These are phyloP conservation scores for Cordyceps pruinosa DNA, from an alignment of 2,329 filamentous ascomycete genomes.

Conservation along the genomic window DNA sequence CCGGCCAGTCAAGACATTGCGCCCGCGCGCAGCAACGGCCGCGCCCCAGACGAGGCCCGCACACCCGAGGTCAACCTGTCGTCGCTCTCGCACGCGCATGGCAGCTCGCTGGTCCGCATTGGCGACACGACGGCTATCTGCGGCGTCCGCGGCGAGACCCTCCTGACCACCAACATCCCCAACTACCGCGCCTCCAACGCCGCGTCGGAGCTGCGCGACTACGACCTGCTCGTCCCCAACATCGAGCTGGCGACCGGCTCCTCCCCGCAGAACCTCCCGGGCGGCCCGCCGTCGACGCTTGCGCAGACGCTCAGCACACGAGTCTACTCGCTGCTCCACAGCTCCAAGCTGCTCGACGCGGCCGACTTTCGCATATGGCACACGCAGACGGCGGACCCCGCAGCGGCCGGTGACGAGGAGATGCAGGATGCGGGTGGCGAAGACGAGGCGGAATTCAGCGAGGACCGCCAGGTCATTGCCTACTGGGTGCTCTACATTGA, in stretches of 20 bases:
- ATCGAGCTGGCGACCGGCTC: constrained; percentile 88
- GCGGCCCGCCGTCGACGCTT: constrained; percentile 68
- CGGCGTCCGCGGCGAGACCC: constrained; percentile 79
- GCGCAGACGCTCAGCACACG: constrained; percentile 82
- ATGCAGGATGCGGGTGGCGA: constrained; percentile 34
- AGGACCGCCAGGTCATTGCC: constrained; percentile 55
- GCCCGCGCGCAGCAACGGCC: constrained; percentile 73
- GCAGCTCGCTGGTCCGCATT: constrained; percentile 78
- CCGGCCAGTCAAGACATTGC: constrained; percentile 40
- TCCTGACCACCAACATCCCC: constrained; percentile 67
- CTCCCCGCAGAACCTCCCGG: constrained; percentile 77
- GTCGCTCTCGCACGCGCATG: constrained; percentile 81
- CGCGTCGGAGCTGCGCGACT: constrained; percentile 47
- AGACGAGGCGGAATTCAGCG: constrained; percentile 22
- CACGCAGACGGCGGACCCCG: constrained; percentile 42
- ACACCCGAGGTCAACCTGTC: constrained; percentile 71
- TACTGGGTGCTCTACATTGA: constrained; percentile 97
- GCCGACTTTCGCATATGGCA: constrained; percentile 70
- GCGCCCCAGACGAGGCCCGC: constrained; percentile 62
- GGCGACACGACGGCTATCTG: constrained; percentile 95
- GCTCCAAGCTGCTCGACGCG: constrained; percentile 57
- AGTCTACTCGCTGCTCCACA: constrained; percentile 69
- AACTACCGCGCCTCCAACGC: constrained; percentile 46
- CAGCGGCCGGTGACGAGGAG: constrained; percentile 36
- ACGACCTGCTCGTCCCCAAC: constrained; percentile 83